A percentile compares a stretch with the other conserved stretches of the same genome.
These are phyloP conservation scores for Peribolospora baueri DNA, from an alignment of 768 basidiomycete species.

Conservation along the genomic window DNA sequence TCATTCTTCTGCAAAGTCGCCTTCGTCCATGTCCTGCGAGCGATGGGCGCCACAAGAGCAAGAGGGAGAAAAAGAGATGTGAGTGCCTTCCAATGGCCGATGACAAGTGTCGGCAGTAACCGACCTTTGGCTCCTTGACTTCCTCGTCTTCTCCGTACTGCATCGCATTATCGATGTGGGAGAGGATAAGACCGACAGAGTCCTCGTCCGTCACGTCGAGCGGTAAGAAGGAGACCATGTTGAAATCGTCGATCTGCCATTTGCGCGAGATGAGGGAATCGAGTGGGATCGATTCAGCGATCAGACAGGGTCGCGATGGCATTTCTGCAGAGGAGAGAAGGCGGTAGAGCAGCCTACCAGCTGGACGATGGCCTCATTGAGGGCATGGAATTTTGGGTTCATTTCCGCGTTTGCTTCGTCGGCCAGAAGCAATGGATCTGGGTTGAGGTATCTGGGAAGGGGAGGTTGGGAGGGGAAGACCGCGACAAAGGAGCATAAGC, in stretches of 20 bases:
- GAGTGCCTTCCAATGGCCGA: neutral
- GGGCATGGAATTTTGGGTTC: slow-evolving; percentile 66
- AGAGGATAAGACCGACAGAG: slow-evolving; percentile 67
- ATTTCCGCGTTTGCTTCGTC: slow-evolving; percentile 25
- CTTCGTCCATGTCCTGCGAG: slow-evolving; percentile 83
- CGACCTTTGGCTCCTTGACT: slow-evolving; percentile 68
- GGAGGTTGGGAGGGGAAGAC: neutral
- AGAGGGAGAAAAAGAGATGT: neutral
- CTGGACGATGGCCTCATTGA: slow-evolving; percentile 86
- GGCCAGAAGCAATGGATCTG: slow-evolving; percentile 66
- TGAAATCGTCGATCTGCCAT: slow-evolving; percentile 88
- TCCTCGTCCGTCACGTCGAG: slow-evolving; percentile 74
- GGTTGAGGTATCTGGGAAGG: slow-evolving; percentile 54
- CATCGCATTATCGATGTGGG: slow-evolving; percentile 93
- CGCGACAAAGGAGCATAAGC: neutral
- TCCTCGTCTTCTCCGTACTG: slow-evolving; percentile 65
- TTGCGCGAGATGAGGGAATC: neutral
- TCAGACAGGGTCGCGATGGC: neutral
- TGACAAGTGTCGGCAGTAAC: slow-evolving; percentile 27
- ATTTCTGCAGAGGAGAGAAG: neutral
- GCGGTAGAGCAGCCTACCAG: slow-evolving; percentile 32
- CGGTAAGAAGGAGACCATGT: slow-evolving; percentile 86
- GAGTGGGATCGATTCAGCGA: neutral
- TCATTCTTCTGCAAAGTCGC: slow-evolving; percentile 44
- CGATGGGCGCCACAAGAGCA: slow-evolving; percentile 18